phyloP scores from a whole-genome alignment of 1,284 basidiomycete genomes.

The Lentinula novae-zelandiae region DNA sequence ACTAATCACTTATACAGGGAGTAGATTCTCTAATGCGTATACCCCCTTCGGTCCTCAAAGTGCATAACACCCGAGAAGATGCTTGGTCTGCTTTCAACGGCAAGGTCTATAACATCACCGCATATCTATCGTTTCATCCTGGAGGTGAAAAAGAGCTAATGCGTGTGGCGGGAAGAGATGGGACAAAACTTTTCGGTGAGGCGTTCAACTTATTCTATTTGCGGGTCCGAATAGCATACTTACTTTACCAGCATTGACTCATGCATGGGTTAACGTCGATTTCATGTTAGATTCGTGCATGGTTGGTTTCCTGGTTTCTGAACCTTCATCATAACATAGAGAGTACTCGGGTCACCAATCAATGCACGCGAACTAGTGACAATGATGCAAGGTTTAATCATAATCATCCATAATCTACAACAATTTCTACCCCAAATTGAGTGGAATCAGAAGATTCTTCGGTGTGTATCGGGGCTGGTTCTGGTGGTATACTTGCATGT shows the following conservation, averaged over 20 bases:
- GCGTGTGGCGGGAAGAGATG: constrained; percentile 94
- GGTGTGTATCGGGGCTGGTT: neutral
- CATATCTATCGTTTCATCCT: constrained; percentile 90
- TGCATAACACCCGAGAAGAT: constrained; percentile 82
- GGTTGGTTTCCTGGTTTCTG: constrained; percentile 83
- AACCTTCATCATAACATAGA: constrained; percentile 33
- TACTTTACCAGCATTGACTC: constrained; percentile 35
- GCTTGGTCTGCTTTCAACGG: constrained; percentile 94
- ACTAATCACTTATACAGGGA: constrained; percentile 40
- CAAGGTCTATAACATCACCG: constrained; percentile 96
- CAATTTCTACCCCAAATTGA: constrained; percentile 9
- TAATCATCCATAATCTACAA: neutral
- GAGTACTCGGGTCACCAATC: neutral
- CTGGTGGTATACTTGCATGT: constrained; percentile 21
- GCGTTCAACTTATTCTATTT: constrained; percentile 6
- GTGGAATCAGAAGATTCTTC: neutral
- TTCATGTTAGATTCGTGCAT: constrained; percentile 91
- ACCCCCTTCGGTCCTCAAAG: constrained; percentile 79
- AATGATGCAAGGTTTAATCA: neutral
- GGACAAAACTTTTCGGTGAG: constrained; percentile 90
- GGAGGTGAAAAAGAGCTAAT: constrained; percentile 93
- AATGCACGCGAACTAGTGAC: no score
- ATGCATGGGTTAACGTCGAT: constrained; percentile 89
- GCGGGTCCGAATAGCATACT: neutral
- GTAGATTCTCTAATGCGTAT: constrained; percentile 69